Evolutionary conservation across 805 yeast genomes (phyloP).

Genomic region (Metschnikowia continentalis): DNA sequence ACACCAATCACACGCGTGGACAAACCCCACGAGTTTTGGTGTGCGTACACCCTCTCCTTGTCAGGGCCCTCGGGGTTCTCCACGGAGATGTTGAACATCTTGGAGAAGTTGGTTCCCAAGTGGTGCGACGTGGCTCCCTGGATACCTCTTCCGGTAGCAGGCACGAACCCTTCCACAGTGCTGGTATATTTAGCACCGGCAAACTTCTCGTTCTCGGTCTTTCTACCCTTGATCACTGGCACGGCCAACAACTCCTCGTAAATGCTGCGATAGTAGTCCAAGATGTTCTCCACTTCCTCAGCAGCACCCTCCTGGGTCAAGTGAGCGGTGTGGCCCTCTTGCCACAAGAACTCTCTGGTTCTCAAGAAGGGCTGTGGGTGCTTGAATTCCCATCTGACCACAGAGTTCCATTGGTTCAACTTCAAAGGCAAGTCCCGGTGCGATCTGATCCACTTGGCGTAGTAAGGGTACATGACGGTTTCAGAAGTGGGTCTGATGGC

Average conservation of each 20-base stretch:
- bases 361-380: constrained; percentile 99
- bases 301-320: constrained; percentile 78
- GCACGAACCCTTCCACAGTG: constrained; percentile 93
- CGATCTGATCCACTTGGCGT: constrained; percentile 97
- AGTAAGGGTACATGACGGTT: constrained; percentile 99
- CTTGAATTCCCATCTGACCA: constrained; percentile 99
- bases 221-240: constrained; percentile 91
- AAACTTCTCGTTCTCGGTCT: constrained; percentile 96
- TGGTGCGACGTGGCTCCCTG: constrained; percentile 99
- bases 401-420: constrained; percentile 99
- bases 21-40: constrained; percentile 99
- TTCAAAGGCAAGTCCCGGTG: constrained; percentile 96
- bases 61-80: constrained; percentile 93
- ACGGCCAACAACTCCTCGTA: constrained; percentile 94
- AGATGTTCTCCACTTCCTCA: constrained; percentile 78
- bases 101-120: constrained; percentile 96
- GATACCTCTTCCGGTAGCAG: constrained; percentile 98
- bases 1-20: constrained; percentile 99
- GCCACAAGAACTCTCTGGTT: constrained; percentile 99
- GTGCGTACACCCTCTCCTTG: constrained; percentile 80
- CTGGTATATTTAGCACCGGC: constrained; percentile 98
- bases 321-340: constrained; percentile 99
- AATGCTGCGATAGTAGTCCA: constrained; percentile 78
- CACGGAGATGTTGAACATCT: constrained; percentile 93
- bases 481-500: constrained; percentile 99